phyloP scores from a whole-genome alignment of 2,329 filamentous ascomycete genomes.

The Colletotrichum somersetense region DNA sequence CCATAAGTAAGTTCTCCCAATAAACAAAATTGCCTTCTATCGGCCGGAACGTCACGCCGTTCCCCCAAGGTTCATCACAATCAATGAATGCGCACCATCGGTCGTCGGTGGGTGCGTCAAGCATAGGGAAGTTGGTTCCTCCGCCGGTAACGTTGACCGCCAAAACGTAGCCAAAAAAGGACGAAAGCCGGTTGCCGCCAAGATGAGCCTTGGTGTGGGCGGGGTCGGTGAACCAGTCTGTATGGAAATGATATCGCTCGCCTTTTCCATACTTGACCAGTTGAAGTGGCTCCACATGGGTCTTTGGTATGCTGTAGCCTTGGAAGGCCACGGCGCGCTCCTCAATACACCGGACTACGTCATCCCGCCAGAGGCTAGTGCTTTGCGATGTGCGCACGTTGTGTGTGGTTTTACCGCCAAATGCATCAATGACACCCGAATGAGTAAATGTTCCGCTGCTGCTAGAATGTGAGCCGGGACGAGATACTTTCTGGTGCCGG shows the following conservation, averaged over 20 bases:
- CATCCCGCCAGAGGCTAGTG: constrained; percentile 57
- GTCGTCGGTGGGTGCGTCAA: constrained; percentile 52
- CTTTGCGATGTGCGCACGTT: constrained; percentile 60
- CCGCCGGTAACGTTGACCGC: constrained; percentile 58
- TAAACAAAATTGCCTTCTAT: constrained; percentile 62
- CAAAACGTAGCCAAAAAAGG: constrained; percentile 63
- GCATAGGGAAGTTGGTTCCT: constrained; percentile 62
- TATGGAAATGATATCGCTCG: constrained; percentile 63
- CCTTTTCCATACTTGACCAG: constrained; percentile 60
- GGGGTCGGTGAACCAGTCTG: constrained; percentile 62
- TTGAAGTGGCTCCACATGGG: constrained; percentile 61
- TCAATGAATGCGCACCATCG: constrained; percentile 55
- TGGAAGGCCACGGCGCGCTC: constrained; percentile 61
- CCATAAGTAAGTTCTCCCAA: constrained; percentile 59
- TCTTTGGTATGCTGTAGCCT: constrained; percentile 53
- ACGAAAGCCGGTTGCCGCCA: constrained; percentile 60
- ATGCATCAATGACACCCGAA: constrained; percentile 56
- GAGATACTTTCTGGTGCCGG: background rate
- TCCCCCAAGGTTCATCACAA: constrained; percentile 62
- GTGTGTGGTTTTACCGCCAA: constrained; percentile 51
- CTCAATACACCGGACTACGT: constrained; percentile 61
- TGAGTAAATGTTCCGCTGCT: constrained; percentile 59
- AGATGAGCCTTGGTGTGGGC: constrained; percentile 50
- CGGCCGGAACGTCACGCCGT: constrained; percentile 62
- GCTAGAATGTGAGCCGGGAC: constrained; percentile 26